phyloP scores from a whole-genome alignment of 2,329 filamentous ascomycete genomes.

The Leptographium lundbergii region DNA sequence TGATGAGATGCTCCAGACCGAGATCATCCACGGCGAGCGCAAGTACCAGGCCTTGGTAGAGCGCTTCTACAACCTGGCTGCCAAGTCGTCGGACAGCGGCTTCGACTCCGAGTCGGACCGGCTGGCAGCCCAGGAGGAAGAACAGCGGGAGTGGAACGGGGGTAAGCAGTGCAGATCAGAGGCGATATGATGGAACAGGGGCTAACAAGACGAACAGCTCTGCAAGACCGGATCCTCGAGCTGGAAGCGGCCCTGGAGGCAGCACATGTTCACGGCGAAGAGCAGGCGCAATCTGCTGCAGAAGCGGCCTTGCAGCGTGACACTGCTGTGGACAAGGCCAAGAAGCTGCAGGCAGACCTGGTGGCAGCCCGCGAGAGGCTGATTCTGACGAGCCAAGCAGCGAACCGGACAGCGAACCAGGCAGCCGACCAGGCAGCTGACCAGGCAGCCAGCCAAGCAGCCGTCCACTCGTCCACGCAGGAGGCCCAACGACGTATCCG shows the following conservation, averaged over 20 bases:
- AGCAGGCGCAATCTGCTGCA: constrained; percentile 1
- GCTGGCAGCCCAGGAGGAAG: constrained; percentile 3
- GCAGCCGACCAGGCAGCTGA: not conserved
- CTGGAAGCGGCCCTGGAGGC: constrained; percentile 9
- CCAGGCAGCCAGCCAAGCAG: not conserved
- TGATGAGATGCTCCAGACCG: constrained; percentile 14
- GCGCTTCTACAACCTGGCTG: constrained; percentile 8
- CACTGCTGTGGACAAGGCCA: constrained; percentile 1
- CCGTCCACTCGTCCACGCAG: constrained; percentile 2
- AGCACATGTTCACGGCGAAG: constrained; percentile 6
- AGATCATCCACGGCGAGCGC: constrained; percentile 11
- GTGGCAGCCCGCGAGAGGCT: constrained; percentile 6
- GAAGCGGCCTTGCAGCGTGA: constrained; percentile 7
- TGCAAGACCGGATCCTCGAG: constrained; percentile 8
- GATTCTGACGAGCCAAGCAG: not conserved
- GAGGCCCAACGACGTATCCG: constrained; percentile 10
- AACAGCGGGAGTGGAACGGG: constrained; percentile 6
- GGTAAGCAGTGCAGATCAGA: constrained; percentile 3
- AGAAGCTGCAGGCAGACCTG: constrained; percentile 5
- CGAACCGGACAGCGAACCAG: not conserved
- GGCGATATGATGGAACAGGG: not conserved
- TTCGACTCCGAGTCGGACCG: constrained; percentile 4
- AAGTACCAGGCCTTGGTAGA: constrained; percentile 11
- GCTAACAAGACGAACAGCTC: not conserved
- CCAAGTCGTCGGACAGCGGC: constrained; percentile 6